Base-by-base conservation (phyloP, 2,329 filamentous ascomycete genomes). In the Aspergillus novoparasiticus region DNA sequence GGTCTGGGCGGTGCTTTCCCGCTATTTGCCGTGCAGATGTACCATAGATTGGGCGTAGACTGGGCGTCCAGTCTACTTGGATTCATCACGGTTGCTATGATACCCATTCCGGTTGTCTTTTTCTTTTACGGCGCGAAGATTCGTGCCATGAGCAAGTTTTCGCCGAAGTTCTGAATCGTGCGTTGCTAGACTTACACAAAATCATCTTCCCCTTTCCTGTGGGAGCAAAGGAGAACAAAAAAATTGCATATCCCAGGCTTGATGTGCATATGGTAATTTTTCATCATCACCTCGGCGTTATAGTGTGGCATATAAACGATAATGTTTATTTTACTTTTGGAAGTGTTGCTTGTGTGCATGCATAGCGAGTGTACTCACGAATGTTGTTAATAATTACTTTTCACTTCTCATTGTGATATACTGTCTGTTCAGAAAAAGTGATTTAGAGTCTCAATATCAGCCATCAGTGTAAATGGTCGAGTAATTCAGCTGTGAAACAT, bases 51-150 rank as follows among this genome's bases (percentile, higher is more conserved):
- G 36, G 77, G 77, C 1, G 75, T 79, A 30, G 60, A 68, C 14
- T 79, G 77, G 77, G 77, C 77, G 3, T 73, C 71, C 19, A 77
- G 72, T 57, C 58, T 79, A 46, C 70, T 80, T 8, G 78, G 69
- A 5, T 78, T 78, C 61, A 64, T 78, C 34, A 73, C 74, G 9
- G 45, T 76, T n/a, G 75, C 72, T 6, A 75, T 79, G 70, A 68
- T 83, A 23, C 82, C 82, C 4, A 79, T 81, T 23, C 82, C 82
- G 5, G 72, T 83, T 21, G 62, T 84, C 62, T 75, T 85, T 65
- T 84, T 80, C 74, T 75, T 73, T 50, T 84, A 78, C 71, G 82
- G 82, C 0, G 76, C 77, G 64, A 72, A 55, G 62, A 73, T 84
- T 68, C 75, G 82, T 66, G 74, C 65, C 10, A 80, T 73, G 75